phyloP scores from a whole-genome alignment of 164 flowering plant species.

The Piper betle region DNA sequence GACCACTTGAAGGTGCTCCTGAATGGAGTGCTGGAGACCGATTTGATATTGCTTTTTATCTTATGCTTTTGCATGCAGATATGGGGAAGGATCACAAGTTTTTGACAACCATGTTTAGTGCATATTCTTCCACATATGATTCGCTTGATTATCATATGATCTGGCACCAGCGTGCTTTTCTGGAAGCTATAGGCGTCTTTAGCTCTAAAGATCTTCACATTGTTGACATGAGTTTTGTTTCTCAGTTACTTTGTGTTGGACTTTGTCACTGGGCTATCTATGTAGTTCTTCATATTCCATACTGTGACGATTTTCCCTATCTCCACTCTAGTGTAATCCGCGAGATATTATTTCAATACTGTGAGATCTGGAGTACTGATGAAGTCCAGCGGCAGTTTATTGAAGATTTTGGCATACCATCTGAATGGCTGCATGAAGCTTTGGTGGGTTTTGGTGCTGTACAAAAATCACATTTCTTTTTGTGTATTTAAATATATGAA shows the following conservation, averaged over 20 bases:
- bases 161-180: constrained; percentile 91
- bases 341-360: constrained; percentile 89
- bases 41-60: constrained; percentile 80
- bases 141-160: constrained; percentile 98
- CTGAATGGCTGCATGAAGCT: constrained; percentile 87
- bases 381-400: constrained; percentile 67
- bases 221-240: constrained; percentile 86
- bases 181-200: constrained; percentile 84
- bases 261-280: constrained; percentile 97
- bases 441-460: constrained; percentile 36
- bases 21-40: constrained; percentile 27
- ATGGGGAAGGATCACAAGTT: constrained; percentile 31
- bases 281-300: constrained; percentile 88
- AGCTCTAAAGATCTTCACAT: constrained; percentile 71
- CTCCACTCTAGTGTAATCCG: constrained; percentile 62
- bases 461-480: neutral
- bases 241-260: constrained; percentile 74
- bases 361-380: constrained; percentile 77
- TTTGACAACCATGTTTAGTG: constrained; percentile 85
- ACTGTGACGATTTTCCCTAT: constrained; percentile 58
- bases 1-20: constrained; percentile 29
- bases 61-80: constrained; percentile 81
- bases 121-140: constrained; percentile 85
- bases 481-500: too few relatives aligned
- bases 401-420: constrained; percentile 73